Evolutionary conservation across 2,329 filamentous ascomycete genomes (phyloP).

Genomic region (Byssochlamys sp.): DNA sequence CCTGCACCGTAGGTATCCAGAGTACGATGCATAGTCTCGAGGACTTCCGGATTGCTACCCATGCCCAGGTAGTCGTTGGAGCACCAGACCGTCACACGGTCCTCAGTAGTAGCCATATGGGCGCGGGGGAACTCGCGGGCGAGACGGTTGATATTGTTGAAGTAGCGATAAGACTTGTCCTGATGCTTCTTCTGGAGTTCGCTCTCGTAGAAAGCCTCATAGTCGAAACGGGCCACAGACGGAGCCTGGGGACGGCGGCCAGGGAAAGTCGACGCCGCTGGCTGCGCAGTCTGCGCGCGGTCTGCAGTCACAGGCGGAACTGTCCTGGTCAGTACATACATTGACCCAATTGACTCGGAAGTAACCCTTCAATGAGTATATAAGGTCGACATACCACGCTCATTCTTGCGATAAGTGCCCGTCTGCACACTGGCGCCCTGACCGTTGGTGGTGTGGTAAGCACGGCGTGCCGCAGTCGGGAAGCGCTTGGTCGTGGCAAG

Average conservation of each 20-base stretch:
- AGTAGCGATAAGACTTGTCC: slow-evolving; percentile 99
- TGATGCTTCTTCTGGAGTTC: slow-evolving; percentile 98
- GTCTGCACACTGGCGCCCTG: slow-evolving; percentile 71
- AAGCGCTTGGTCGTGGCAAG: slow-evolving; percentile 31
- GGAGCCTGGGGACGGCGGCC: slow-evolving; percentile 42
- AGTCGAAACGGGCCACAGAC: slow-evolving; percentile 62
- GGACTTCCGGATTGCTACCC: slow-evolving; percentile 78
- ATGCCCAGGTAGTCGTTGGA: slow-evolving; percentile 98
- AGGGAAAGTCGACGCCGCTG: slow-evolving; percentile 20
- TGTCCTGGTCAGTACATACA: slow-evolving; percentile 14
- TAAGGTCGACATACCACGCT: slow-evolving; percentile 33
- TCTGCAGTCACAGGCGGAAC: slow-evolving; percentile 16
- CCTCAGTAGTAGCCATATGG: slow-evolving; percentile 73
- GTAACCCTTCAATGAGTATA: not conserved
- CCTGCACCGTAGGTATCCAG: slow-evolving; percentile 90
- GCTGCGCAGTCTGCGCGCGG: slow-evolving; percentile 16
- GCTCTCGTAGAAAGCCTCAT: slow-evolving; percentile 74
- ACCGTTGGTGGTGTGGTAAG: slow-evolving; percentile 67
- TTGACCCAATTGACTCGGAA: slow-evolving; percentile 7
- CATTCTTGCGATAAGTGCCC: slow-evolving; percentile 40
- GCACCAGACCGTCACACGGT: slow-evolving; percentile 95
- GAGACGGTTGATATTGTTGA: slow-evolving; percentile 99
- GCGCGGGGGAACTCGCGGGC: slow-evolving; percentile 92
- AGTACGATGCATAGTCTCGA: slow-evolving; percentile 88
- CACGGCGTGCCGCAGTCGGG: slow-evolving; percentile 22